Percentiles rank a stretch among this genome's conserved stretches.
phyloP scores from a whole-genome alignment of 148 eudicot genomes.

The Vaccinium darrowii region DNA sequence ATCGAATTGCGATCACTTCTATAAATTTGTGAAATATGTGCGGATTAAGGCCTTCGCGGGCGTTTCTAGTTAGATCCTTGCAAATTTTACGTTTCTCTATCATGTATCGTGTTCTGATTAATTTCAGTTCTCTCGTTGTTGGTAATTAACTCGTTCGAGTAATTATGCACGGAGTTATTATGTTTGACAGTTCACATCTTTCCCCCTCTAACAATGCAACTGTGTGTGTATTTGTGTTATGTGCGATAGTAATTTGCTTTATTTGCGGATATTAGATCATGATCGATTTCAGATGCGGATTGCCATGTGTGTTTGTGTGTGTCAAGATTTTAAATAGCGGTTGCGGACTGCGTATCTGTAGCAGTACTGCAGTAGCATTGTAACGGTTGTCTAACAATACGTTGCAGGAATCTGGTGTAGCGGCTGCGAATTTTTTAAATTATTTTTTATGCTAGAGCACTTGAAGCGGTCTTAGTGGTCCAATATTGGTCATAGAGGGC shows the following conservation, averaged over 20 bases:
- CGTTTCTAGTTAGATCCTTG: neutral
- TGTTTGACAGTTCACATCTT: neutral
- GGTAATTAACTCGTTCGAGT: neutral
- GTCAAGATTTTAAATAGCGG: too few species aligned
- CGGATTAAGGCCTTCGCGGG: neutral
- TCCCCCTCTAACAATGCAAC: neutral
- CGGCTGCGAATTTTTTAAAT: too few species aligned
- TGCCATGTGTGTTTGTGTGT: neutral
- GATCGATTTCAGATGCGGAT: neutral
- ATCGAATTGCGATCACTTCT: neutral
- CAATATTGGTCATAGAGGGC: too few species aligned
- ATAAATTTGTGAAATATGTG: neutral
- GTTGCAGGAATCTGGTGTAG: too few species aligned
- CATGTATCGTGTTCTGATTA: neutral
- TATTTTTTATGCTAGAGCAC: too few species aligned
- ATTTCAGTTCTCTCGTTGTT: neutral
- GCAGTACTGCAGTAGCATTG: too few species aligned
- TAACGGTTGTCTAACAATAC: too few species aligned
- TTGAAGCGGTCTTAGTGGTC: too few species aligned
- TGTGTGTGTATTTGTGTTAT: neutral
- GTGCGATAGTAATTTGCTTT: neutral
- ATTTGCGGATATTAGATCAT: neutral
- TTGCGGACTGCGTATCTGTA: too few species aligned
- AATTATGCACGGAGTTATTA: neutral
- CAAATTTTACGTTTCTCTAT: neutral